Evolutionary conservation across 1,284 basidiomycete species (phyloP), one percentile per base, ranked within the genome.

Genomic region (Pseudozyma sp.): DNA sequence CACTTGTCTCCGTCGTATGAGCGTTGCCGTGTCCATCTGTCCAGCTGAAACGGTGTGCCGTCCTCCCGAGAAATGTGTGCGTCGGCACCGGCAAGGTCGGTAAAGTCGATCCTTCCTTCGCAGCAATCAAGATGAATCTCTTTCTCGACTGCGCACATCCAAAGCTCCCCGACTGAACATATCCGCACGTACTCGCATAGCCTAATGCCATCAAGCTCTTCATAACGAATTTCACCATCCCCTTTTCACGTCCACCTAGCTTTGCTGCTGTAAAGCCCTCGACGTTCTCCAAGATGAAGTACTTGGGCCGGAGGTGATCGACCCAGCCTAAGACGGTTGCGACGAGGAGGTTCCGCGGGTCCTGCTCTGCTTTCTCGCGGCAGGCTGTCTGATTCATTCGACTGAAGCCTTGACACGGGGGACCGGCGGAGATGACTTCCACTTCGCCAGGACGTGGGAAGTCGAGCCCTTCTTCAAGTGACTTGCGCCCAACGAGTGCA

Each of bases 361-460:
- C 72, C 12, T 59, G 13, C 3, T 70, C 53, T 4, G 66, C 65
- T 6, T 57, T 52, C 9, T 65, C 62, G 4, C 49, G 51, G 6
- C 34, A 5, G 0, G 68, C 67, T 8, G 13, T n/a, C 3, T 44
- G 52, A 16, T 76, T 76, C 42, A 48, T 53, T 9, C 44, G n/a
- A 31, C 68, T 70, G 44, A 71, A 67, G 0, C 72, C 72, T 19
- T 76, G 72, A 34, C 72, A 76, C 1, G 72, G 72, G 3, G 72
- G 72, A 2, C 72, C 72, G 1, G 63, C 68, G 1, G 51, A 36
- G 18, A 76, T 61, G 0, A 76, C 13, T 21, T 76, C 72, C 13
- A 76, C 52, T 3, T 76, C 34, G 21, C 64, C 72, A 1, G 42
- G 60, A 18, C 35, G 40, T 1, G 72, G 72, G 4, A 59, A 57